Conservation (phyloP, 192 early-diverging fungal genomes). For the Dissophora ornata region DNA sequence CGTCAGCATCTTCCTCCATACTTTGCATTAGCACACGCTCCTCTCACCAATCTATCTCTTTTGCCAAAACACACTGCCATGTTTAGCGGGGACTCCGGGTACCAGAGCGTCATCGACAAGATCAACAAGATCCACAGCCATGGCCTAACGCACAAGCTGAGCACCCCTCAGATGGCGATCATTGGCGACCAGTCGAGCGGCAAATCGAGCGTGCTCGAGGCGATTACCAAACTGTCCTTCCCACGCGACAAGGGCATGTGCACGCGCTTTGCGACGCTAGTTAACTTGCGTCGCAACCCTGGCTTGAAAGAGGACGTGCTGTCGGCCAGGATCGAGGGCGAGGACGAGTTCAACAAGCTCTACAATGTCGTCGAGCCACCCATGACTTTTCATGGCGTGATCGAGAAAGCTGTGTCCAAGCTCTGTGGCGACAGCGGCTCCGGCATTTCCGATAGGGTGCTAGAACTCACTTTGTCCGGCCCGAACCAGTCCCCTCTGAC, state of each 20-base stretch:
- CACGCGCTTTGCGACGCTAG: constrained; percentile 41
- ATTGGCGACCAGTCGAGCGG: constrained; percentile 44
- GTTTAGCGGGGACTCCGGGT: constrained; percentile 7
- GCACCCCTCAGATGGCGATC: constrained; percentile 45
- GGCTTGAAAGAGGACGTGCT: constrained; percentile 1
- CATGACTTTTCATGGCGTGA: no score
- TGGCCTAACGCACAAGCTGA: constrained; percentile 26
- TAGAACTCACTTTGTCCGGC: constrained; percentile 38
- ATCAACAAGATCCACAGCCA: constrained; percentile 37
- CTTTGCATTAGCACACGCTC: no score
- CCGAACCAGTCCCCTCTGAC: constrained; percentile 33
- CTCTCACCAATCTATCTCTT: no score
- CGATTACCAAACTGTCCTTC: constrained; percentile 34
- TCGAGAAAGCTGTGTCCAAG: constrained; percentile 15
- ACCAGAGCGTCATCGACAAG: constrained; percentile 37
- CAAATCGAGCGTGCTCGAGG: constrained; percentile 41
- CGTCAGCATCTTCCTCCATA: no score
- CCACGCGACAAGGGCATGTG: constrained; percentile 31
- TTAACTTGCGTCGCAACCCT: constrained; percentile 15
- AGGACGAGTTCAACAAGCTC: constrained; percentile 23
- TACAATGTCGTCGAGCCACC: constrained; percentile 5
- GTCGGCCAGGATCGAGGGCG: constrained; percentile 26
- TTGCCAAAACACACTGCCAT: no score
- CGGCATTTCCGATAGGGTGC: constrained; percentile 26
- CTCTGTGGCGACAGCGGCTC: not conserved